A percentile compares a stretch with the other conserved stretches of the same genome.
phyloP scores from a whole-genome alignment of 495 filamentous ascomycete genomes.

The Collariella sp. region DNA sequence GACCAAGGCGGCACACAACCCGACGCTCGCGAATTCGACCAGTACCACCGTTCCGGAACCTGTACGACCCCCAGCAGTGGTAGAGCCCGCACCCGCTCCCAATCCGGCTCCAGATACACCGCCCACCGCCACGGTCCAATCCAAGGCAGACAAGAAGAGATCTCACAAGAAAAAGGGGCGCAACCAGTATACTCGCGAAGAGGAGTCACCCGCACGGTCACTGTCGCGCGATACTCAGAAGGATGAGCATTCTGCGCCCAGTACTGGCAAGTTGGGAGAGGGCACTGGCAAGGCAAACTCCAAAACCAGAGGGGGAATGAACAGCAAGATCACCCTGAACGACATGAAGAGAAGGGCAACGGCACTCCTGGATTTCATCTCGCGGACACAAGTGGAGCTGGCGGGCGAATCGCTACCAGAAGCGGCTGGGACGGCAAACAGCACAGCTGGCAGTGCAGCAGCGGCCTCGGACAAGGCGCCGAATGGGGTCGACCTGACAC shows the following conservation, averaged over 20 bases:
- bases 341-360: conserved; percentile 85
- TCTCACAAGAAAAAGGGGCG: conserved; percentile 67
- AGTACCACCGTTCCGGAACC: conserved; percentile 22
- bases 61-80: conserved; percentile 11
- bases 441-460: not conserved
- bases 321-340: conserved; percentile 70
- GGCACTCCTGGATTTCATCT: conserved; percentile 82
- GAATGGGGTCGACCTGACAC: conserved; percentile 1
- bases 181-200: conserved; percentile 75
- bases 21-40: conserved; percentile 15
- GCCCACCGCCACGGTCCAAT: conserved; percentile 29
- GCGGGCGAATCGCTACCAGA: conserved; percentile 42
- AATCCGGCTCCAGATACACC: conserved; percentile 48
- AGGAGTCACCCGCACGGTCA: conserved; percentile 57
- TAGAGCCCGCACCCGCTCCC: conserved; percentile 17
- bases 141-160: conserved; percentile 29
- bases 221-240: conserved; percentile 54
- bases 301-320: conserved; percentile 36
- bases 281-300: conserved; percentile 21
- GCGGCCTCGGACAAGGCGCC: not conserved
- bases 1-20: conserved; percentile 23
- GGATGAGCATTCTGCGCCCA: conserved; percentile 24
- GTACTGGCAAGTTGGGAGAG: conserved; percentile 14
- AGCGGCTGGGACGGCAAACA: conserved; percentile 8
- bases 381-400: conserved; percentile 82